Evolutionary conservation across 495 filamentous ascomycete species (phyloP).

Genomic region (Symbiotaphrina buchneri): DNA sequence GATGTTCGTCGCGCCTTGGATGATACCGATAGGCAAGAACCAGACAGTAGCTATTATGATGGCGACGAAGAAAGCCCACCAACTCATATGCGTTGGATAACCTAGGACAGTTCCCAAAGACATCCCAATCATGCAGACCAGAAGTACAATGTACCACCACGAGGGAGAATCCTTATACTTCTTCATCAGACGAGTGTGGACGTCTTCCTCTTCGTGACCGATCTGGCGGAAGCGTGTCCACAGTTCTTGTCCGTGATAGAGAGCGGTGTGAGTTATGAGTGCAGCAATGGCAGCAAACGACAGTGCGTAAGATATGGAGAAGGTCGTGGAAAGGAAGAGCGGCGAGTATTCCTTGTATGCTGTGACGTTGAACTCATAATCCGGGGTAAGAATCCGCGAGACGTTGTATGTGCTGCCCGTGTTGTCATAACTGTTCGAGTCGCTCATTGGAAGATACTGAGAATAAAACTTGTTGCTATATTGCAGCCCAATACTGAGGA

Average conservation of each 20-base stretch:
- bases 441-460: conserved; percentile 60
- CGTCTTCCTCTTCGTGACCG: conserved; percentile 3
- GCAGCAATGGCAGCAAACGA: conserved; percentile 61
- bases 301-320: conserved; percentile 54
- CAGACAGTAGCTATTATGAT: conserved; percentile 4
- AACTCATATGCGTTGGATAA: too few relatives aligned
- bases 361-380: conserved; percentile 45
- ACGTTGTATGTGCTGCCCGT: conserved; percentile 57
- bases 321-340: conserved; percentile 66
- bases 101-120: too few relatives aligned
- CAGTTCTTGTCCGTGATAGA: conserved; percentile 57
- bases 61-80: too few relatives aligned
- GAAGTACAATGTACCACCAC: too few relatives aligned
- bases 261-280: conserved; percentile 43
- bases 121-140: too few relatives aligned
- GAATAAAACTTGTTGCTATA: conserved; percentile 59
- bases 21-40: conserved; percentile 62
- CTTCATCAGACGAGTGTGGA: too few relatives aligned
- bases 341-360: conserved; percentile 57
- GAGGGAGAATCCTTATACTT: too few relatives aligned
- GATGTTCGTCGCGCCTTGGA: conserved; percentile 71
- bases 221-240: conserved; percentile 27
- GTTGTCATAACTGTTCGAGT: conserved; percentile 60
- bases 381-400: conserved; percentile 42
- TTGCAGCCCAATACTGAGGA: conserved; percentile 20